Evolutionary conservation across 2,329 filamentous ascomycete genomes (phyloP), one percentile per base, ranked within the genome.

Genomic region (Colletotrichum coccodes): DNA sequence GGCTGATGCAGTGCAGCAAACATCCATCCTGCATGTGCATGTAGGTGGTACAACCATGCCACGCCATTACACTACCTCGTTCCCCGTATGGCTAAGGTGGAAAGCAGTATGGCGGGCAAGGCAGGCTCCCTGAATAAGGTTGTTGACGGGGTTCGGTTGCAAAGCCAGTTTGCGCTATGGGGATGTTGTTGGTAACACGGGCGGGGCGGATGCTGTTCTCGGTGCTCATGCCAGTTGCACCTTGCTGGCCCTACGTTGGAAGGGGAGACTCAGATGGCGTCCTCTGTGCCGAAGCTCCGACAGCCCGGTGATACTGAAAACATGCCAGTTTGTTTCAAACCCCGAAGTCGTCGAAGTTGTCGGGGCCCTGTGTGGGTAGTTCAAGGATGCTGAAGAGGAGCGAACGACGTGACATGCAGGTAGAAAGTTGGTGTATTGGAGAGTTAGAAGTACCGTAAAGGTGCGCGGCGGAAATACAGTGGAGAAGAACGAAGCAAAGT

Each of bases 21-120:
- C 46, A 44, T 23, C 40, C 44, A 52, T 64, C 36, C 60, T 64
- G 60, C 60, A 68, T 64, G 46, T 53, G 14, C 47, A 46, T 59
- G 65, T 64, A 53, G 32, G 53, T 64, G 53, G 54, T 60, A 68
- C 60, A 54, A 54, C 32, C 38, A 58, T 59, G 53, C 14, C 47
- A 53, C 26, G 49, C 40, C 50, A 44, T 47, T 38, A 30, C 34
- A 53, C 26, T 16, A 60, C 60, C 18, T 18, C 42, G 30, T 52
- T 32, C 38, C 44, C 64, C 40, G n/a, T 54, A 44, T 40, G 65
- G 47, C 49, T 54, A 30, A 30, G 61, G 34, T 58, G 54, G 40
- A 26, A 36, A 38, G n/a, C n/a, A 23, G 40, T 40, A 36, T n/a
- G 42, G 34, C 50, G 60, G 54, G 61, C 26, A 23, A 40, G 46